Evolutionary conservation across 306 rosid species (phyloP).

Genomic region (Castanea mollissima): DNA sequence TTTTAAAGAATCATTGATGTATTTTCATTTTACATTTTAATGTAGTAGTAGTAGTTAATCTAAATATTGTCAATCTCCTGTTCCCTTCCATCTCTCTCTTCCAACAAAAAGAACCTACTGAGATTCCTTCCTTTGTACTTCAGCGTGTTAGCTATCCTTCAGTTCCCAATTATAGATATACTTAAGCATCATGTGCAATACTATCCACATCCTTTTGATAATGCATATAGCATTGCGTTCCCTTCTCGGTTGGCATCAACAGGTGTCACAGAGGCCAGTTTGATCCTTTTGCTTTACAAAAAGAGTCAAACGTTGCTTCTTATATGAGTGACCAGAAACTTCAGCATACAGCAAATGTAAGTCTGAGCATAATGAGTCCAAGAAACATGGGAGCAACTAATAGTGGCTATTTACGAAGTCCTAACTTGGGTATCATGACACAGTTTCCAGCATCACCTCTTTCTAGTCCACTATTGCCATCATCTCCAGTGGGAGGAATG

Average conservation of each 20-base stretch:
- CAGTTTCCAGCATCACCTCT: slow-evolving; percentile 47
- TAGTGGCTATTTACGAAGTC: slow-evolving; percentile 34
- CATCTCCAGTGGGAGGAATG: slow-evolving; percentile 44
- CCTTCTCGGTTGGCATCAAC: slow-evolving; percentile 39
- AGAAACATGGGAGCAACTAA: slow-evolving; percentile 29
- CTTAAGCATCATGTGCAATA: slow-evolving; percentile 27
- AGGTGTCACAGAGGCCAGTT: slow-evolving; percentile 27
- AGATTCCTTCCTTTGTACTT: too few species aligned
- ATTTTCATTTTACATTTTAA: too few species aligned
- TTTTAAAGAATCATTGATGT: too few species aligned
- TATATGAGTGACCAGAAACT: slow-evolving; percentile 32
- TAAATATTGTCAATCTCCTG: too few species aligned
- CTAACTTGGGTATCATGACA: slow-evolving; percentile 31
- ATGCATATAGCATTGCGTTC: slow-evolving; percentile 37
- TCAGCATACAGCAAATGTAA: slow-evolving; percentile 32
- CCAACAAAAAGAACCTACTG: too few species aligned
- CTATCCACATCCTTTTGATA: slow-evolving; percentile 36
- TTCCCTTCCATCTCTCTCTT: too few species aligned
- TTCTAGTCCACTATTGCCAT: slow-evolving; percentile 47
- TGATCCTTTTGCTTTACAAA: slow-evolving; percentile 22
- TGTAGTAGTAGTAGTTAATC: too few species aligned
- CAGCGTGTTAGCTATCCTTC: too few species aligned
- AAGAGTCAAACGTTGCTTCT: slow-evolving; percentile 23
- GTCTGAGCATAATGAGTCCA: slow-evolving; percentile 30
- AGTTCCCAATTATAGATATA: too few species aligned